A percentile compares a stretch with the other conserved stretches of the same genome.
phyloP scores from a whole-genome alignment of 1,139 yeast species.

The Chernovozyma sophiae-reginae region DNA sequence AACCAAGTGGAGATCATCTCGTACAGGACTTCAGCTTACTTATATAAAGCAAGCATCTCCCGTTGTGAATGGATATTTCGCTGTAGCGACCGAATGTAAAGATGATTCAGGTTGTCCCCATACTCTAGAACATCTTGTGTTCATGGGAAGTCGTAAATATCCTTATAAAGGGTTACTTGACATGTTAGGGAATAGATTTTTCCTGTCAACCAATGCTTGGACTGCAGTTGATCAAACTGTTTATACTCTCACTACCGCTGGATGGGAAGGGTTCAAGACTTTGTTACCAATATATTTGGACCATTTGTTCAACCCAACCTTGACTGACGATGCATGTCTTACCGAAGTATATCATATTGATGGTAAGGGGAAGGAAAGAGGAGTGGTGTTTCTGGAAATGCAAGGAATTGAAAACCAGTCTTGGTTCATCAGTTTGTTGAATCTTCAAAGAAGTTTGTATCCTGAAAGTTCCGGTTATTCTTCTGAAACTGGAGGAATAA shows the following conservation, averaged over 20 bases:
- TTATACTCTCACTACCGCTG: constrained; percentile 86
- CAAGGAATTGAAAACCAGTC: constrained; percentile 84
- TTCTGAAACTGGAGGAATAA: constrained; percentile 92
- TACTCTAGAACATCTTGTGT: constrained; percentile 88
- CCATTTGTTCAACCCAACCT: constrained; percentile 78
- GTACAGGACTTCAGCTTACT: constrained; percentile 82
- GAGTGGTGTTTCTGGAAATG: constrained; percentile 98
- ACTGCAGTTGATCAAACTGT: constrained; percentile 96
- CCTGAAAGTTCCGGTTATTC: constrained; percentile 69
- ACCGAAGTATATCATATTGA: constrained; percentile 96
- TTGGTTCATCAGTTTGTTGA: constrained; percentile 65
- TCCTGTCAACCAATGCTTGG: constrained; percentile 95
- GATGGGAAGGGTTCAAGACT: constrained; percentile 90
- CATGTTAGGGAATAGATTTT: constrained; percentile 77
- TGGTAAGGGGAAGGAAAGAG: constrained; percentile 87
- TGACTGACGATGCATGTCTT: constrained; percentile 84
- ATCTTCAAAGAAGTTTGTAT: constrained; percentile 60
- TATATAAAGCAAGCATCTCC: constrained; percentile 82
- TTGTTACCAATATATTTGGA: constrained; percentile 87
- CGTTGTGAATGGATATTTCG: constrained; percentile 86
- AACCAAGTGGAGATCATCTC: constrained; percentile 64
- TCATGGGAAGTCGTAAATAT: constrained; percentile 87
- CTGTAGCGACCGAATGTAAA: constrained; percentile 87
- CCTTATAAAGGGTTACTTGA: constrained; percentile 93
- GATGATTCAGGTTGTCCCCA: constrained; percentile 94